Evolutionary conservation across 2,329 filamentous ascomycete species (phyloP).

Genomic region (Tothia fuscella): DNA sequence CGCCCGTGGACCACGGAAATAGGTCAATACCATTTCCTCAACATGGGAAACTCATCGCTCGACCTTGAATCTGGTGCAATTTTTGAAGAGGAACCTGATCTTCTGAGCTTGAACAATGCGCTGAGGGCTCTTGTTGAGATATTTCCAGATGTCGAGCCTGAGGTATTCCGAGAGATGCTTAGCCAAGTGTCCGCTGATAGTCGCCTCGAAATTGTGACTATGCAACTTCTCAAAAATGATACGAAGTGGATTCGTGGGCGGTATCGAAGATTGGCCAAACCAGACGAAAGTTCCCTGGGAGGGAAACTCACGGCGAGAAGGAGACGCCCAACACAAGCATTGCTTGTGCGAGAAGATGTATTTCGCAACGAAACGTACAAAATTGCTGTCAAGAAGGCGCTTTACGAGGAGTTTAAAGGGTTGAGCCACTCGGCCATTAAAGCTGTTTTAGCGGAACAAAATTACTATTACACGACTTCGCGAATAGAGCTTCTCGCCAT

Average conservation of each 20-base stretch:
- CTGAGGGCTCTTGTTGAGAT: conserved; percentile 57
- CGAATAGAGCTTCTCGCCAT: conserved; percentile 57
- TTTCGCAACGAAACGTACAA: conserved; percentile 60
- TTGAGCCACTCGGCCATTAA: conserved; percentile 62
- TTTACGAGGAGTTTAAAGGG: conserved; percentile 65
- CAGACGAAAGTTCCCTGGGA: conserved; percentile 18
- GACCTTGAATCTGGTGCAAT: not conserved
- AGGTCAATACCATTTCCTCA: too few species aligned
- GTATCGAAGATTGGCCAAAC: conserved; percentile 25
- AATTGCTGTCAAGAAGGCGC: conserved; percentile 52
- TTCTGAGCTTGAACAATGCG: conserved; percentile 57
- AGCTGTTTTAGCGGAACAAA: conserved; percentile 68
- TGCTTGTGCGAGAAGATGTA: conserved; percentile 47
- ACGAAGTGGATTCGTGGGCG: conserved; percentile 59
- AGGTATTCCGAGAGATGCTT: conserved; percentile 75
- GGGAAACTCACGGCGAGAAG: conserved; percentile 3
- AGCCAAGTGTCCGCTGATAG: conserved; percentile 64
- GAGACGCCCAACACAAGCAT: conserved; percentile 5
- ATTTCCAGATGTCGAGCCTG: conserved; percentile 70
- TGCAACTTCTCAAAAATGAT: conserved; percentile 61
- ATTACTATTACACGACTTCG: conserved; percentile 65
- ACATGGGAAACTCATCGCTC: too few species aligned
- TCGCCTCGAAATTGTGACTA: conserved; percentile 62
- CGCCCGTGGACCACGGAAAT: too few species aligned
- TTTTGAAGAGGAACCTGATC: conserved; percentile 41